Percentiles rank a stretch among this genome's conserved stretches.
These are phyloP conservation scores for Solanum pennellii DNA, from an alignment of 257 asterid genomes.

Conservation along the genomic window DNA sequence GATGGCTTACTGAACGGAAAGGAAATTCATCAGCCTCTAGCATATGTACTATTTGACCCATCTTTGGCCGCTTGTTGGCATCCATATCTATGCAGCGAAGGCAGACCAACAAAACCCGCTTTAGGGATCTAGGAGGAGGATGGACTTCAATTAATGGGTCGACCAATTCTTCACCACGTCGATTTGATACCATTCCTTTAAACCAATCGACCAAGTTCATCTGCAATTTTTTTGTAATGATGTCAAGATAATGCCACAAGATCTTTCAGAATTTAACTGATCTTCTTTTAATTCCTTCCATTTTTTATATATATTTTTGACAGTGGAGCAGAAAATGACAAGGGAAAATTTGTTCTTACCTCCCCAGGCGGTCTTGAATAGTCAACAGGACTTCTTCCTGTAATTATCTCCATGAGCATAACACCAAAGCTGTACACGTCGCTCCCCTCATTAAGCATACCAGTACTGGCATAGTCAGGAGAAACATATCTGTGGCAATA, in stretches of 20 bases:
- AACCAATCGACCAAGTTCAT: constrained; percentile 97
- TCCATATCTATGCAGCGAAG: constrained; percentile 88
- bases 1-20: constrained; percentile 51
- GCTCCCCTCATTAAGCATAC: constrained; percentile 91
- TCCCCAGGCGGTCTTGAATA: constrained; percentile 87
- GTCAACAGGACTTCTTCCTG: constrained; percentile 92
- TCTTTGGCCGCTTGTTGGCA: constrained; percentile 87
- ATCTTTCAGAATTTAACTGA: not conserved
- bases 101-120: constrained; percentile 68
- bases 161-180: constrained; percentile 66
- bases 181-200: constrained; percentile 82
- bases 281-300: not conserved
- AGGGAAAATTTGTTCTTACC: constrained; percentile 27
- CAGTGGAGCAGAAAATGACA: not conserved
- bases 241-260: not conserved
- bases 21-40: constrained; percentile 93
- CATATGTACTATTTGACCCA: constrained; percentile 98
- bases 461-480: constrained; percentile 98
- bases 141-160: constrained; percentile 64
- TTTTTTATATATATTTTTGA: too few species aligned
- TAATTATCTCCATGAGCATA: constrained; percentile 83
- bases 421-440: constrained; percentile 96
- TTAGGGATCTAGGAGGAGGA: constrained; percentile 76
- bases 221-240: constrained; percentile 32
- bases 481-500: constrained; percentile 72